A percentile compares a stretch with the other conserved stretches of the same genome.
Evolutionary conservation across 2,329 filamentous ascomycete genomes (phyloP).

Genomic region (Colletotrichum eremochloae): DNA sequence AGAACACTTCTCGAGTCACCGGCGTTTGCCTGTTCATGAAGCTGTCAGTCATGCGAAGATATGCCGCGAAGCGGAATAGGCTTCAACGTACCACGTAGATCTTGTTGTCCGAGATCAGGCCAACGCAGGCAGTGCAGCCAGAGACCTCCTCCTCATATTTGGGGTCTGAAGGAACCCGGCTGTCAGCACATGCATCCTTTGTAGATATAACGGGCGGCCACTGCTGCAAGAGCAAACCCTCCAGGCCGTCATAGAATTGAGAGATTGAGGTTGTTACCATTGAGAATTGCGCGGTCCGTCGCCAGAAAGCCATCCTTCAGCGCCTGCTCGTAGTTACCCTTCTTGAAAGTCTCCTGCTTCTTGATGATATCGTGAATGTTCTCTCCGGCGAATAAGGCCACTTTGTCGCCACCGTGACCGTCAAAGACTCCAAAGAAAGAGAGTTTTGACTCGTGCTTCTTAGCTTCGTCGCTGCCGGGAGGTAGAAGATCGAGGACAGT

Average conservation of each 20-base stretch:
- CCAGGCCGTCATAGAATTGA: neutral
- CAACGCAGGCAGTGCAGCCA: slow-evolving; percentile 95
- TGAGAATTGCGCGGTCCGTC: slow-evolving; percentile 94
- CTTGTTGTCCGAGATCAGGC: slow-evolving; percentile 89
- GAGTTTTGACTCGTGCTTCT: slow-evolving; percentile 79
- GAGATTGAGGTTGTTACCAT: slow-evolving; percentile 72
- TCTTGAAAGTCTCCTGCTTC: slow-evolving; percentile 94
- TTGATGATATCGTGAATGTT: slow-evolving; percentile 94
- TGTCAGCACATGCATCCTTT: slow-evolving; percentile 27
- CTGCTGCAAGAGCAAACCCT: neutral
- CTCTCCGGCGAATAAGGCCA: slow-evolving; percentile 91
- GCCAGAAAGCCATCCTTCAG: slow-evolving; percentile 98
- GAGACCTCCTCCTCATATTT: slow-evolving; percentile 98
- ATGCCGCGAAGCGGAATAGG: slow-evolving; percentile 28
- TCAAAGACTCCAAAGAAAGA: slow-evolving; percentile 99
- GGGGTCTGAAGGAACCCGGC: slow-evolving; percentile 74
- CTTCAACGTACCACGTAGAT: slow-evolving; percentile 87
- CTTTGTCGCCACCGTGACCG: slow-evolving; percentile 96
- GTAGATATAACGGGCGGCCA: neutral
- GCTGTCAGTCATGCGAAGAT: slow-evolving; percentile 46
- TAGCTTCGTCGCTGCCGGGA: slow-evolving; percentile 65
- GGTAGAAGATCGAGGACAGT: slow-evolving; percentile 88
- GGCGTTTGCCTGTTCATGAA: slow-evolving; percentile 83
- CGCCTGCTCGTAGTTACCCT: slow-evolving; percentile 92
- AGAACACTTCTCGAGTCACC: slow-evolving; percentile 96